These are phyloP conservation scores for Dictyophora rubrovolvata DNA, from an alignment of 768 basidiomycete species.

Conservation along the genomic window DNA sequence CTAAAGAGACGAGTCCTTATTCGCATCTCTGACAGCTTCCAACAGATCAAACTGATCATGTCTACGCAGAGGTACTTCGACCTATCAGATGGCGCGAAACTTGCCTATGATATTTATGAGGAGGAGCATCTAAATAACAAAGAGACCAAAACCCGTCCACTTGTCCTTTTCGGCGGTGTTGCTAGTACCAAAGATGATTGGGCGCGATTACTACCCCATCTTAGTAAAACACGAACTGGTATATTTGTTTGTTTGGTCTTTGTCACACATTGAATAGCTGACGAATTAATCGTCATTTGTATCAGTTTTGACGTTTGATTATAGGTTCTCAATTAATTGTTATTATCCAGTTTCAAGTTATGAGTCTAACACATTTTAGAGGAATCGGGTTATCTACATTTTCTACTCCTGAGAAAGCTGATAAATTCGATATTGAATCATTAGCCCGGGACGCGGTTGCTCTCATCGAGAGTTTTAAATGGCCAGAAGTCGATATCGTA, in stretches of 20 bases:
- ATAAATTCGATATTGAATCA: constrained; percentile 33
- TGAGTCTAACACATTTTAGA: constrained; percentile 16
- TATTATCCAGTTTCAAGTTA: background rate
- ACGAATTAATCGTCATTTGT: too few relatives aligned
- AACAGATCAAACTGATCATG: too few relatives aligned
- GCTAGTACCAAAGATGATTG: constrained; percentile 30
- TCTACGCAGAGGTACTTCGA: constrained; percentile 7
- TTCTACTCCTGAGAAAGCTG: constrained; percentile 18
- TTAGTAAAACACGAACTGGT: constrained; percentile 33
- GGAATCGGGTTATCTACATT: constrained; percentile 37
- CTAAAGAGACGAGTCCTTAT: too few relatives aligned
- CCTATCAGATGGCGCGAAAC: constrained; percentile 33
- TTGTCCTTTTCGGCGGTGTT: constrained; percentile 35
- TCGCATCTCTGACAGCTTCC: too few relatives aligned
- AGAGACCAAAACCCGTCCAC: constrained; percentile 17
- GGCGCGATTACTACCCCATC: constrained; percentile 24
- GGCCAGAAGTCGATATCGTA: constrained; percentile 33
- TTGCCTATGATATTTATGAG: constrained; percentile 36
- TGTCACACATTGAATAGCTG: background rate
- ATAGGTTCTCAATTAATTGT: constrained; percentile 23
- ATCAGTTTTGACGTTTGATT: constrained; percentile 36
- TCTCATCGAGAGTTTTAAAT: constrained; percentile 28
- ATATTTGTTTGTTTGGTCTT: background rate
- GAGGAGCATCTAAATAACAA: constrained; percentile 22
- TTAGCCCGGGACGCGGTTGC: constrained; percentile 35